These are phyloP conservation scores for Cystoderma amianthinum DNA, from an alignment of 768 basidiomycete genomes.

Conservation along the genomic window DNA sequence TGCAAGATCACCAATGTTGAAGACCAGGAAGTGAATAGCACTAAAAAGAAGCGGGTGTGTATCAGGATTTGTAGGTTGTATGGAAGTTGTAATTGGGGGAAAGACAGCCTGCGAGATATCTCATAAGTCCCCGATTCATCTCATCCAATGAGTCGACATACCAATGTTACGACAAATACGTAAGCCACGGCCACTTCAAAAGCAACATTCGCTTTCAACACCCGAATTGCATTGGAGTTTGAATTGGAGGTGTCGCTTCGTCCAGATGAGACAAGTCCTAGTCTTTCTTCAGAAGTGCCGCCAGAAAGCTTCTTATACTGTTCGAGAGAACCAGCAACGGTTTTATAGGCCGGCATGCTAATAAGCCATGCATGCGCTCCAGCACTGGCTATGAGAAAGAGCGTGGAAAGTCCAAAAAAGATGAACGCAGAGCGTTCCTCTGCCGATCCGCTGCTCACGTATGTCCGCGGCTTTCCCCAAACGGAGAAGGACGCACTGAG, in stretches of 20 bases:
- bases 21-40: slow-evolving; percentile 69
- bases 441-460: slow-evolving; percentile 34
- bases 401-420: slow-evolving; percentile 66
- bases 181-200: slow-evolving; percentile 73
- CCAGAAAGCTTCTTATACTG: slow-evolving; percentile 16
- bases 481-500: slow-evolving; percentile 55
- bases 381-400: slow-evolving; percentile 54
- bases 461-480: slow-evolving; percentile 29
- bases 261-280: slow-evolving; percentile 26
- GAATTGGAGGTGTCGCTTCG: slow-evolving; percentile 18
- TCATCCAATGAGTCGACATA: slow-evolving; percentile 27
- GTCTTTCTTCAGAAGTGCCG: slow-evolving; percentile 23
- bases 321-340: slow-evolving; percentile 43
- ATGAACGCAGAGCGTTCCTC: slow-evolving; percentile 66
- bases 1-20: slow-evolving; percentile 65
- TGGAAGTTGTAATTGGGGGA: slow-evolving; percentile 79
- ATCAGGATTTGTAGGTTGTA: slow-evolving; percentile 55
- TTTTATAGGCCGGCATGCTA: slow-evolving; percentile 51
- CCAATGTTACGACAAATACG: slow-evolving; percentile 76
- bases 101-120: slow-evolving; percentile 59
- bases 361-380: slow-evolving; percentile 51
- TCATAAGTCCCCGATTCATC: not conserved
- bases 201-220: slow-evolving; percentile 57
- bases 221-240: slow-evolving; percentile 36
- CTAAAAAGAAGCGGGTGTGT: slow-evolving; percentile 82